Evolutionary conservation across 108 stramenopile species (phyloP), one percentile per base, ranked within the genome.

Genomic region (Pseudonitzschia delicatissima): DNA sequence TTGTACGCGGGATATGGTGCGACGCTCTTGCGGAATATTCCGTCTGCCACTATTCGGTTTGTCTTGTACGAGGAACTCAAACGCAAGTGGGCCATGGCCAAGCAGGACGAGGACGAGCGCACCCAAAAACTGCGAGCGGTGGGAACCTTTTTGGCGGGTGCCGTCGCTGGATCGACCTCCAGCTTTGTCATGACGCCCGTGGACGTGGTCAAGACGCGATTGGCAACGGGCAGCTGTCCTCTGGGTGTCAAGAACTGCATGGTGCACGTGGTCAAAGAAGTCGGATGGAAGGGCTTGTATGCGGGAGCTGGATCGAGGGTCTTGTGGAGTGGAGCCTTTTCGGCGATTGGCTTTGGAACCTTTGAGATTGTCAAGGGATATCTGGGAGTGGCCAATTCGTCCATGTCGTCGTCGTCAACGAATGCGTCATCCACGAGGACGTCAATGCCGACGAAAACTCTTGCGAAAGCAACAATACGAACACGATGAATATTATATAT

Each of bases 11-110:
- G 83, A 8, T 89, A 83, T 64, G 35, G 58, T 45, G 82, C 88
- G 2, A 87, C 85, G 28, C 68, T 89, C n/a, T 50, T 81, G 48
- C 67, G 88, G 33, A 89, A 89, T 50, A 82, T 89, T 63, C 88
- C 88, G 12, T 77, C 81, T 25, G 88, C 88, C 6, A 64, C 79
- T 37, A 51, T 88, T 25, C 82, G 87, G 21, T 88, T 88, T 71
- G 58, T 77, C 12, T 21, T 87, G 49, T 89, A 86, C 76, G 88
- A 89, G 67, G 85, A 86, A 63, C 68, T 86, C 5, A 84, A 82
- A 42, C 68, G 50, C 27, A n/a, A 9, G 21, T 67, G 68, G 67
- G 49, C 51, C 11, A 40, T 31, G 15, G 27, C 42, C 0, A 32
- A 60, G 9, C 37, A 45, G 2, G 68, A 33, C 12, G 40, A 57